These are phyloP conservation scores for Solanum etuberosum DNA, from an alignment of 257 asterid species.

Conservation along the genomic window DNA sequence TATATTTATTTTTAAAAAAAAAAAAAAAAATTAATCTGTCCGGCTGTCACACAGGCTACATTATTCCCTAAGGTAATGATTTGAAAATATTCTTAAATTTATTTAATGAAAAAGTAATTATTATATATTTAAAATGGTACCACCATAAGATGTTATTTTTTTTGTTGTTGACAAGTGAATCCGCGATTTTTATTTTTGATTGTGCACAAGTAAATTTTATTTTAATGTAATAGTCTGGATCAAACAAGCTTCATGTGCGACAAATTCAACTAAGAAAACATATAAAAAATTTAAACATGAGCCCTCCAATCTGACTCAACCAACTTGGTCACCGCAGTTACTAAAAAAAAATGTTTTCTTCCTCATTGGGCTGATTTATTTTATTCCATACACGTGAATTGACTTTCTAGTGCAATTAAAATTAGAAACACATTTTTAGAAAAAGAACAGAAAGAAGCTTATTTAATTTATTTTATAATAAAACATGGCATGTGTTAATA, in stretches of 20 bases:
- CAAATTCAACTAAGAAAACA: no score
- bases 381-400: not conserved
- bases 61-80: not conserved
- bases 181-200: no score
- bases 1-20: no score
- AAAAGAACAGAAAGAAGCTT: no score
- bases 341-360: not conserved
- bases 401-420: not conserved
- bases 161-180: not conserved
- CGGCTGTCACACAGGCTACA: not conserved
- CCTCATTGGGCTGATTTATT: not conserved
- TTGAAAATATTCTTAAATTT: slow-evolving; percentile 1
- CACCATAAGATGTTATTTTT: not conserved
- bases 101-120: not conserved
- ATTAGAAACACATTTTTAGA: not conserved
- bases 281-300: no score
- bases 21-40: not conserved
- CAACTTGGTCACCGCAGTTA: not conserved
- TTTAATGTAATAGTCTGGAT: no score
- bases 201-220: not conserved
- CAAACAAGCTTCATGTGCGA: not conserved
- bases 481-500: not conserved
- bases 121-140: not conserved
- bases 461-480: not conserved
- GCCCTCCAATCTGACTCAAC: not conserved